These are phyloP conservation scores for Poterioochromonas sp. DNA, from an alignment of 352 stramenopile genomes.

Conservation along the genomic window DNA sequence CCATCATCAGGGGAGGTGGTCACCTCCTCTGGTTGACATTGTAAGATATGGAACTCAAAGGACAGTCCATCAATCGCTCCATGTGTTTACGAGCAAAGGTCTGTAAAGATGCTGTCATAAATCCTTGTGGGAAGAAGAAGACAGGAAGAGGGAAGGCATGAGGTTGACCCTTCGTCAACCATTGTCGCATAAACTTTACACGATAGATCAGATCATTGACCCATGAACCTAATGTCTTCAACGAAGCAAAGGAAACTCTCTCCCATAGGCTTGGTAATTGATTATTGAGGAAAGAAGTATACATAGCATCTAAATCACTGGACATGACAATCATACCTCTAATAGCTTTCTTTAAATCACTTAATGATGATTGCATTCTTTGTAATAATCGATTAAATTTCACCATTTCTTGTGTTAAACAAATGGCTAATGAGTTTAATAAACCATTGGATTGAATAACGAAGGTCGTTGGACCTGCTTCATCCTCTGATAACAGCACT, in stretches of 20 bases:
- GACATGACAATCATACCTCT: slow-evolving; percentile 80
- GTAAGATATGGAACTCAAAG: slow-evolving; percentile 75
- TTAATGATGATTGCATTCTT: background rate
- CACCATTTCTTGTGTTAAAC: slow-evolving; percentile 80
- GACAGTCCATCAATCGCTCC: slow-evolving; percentile 78
- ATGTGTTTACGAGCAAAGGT: slow-evolving; percentile 87
- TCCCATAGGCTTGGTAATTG: slow-evolving; percentile 73
- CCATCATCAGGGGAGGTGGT: slow-evolving; percentile 64
- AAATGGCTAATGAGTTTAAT: slow-evolving; percentile 80
- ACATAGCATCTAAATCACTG: slow-evolving; percentile 89
- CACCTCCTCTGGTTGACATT: slow-evolving; percentile 51
- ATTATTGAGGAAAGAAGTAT: slow-evolving; percentile 80
- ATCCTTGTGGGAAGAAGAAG: slow-evolving; percentile 89
- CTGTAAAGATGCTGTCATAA: slow-evolving; percentile 87
- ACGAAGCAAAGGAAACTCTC: slow-evolving; percentile 74
- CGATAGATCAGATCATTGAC: slow-evolving; percentile 71
- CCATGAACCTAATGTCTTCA: slow-evolving; percentile 82
- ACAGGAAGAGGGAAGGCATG: slow-evolving; percentile 74
- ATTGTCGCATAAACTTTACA: slow-evolving; percentile 78
- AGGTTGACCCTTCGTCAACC: slow-evolving; percentile 77
- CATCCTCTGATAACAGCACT: slow-evolving; percentile 63
- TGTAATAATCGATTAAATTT: slow-evolving; percentile 71
- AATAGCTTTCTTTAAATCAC: slow-evolving; percentile 52
- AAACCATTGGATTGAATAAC: slow-evolving; percentile 71
- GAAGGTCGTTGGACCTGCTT: slow-evolving; percentile 77